Evolutionary conservation across 768 basidiomycete genomes (phyloP).

Genomic region (Tricholoma matsutake): DNA sequence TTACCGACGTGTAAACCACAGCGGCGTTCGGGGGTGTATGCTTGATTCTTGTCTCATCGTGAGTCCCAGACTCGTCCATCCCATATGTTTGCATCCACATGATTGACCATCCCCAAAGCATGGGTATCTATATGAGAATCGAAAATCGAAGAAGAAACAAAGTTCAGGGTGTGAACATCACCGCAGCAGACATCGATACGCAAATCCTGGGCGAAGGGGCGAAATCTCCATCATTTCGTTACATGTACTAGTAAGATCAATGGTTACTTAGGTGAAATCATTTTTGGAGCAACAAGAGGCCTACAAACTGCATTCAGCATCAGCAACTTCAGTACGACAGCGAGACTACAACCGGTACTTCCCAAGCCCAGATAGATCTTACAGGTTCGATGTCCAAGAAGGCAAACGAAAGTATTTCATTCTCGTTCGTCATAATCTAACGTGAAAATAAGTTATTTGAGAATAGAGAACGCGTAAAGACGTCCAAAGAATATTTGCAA

Average conservation of each 20-base stretch:
- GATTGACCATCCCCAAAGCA: conserved; percentile 20
- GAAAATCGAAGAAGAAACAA: conserved; percentile 46
- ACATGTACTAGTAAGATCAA: conserved; percentile 38
- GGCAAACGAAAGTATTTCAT: conserved; percentile 26
- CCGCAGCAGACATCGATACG: conserved; percentile 44
- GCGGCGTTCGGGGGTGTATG: conserved; percentile 48
- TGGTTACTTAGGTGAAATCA: background rate
- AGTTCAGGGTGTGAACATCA: conserved; percentile 36
- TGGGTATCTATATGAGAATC: conserved; percentile 46
- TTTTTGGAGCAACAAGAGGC: background rate
- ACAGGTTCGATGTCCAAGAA: conserved; percentile 15
- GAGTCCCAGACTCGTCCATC: conserved; percentile 7
- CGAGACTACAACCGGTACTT: conserved; percentile 24
- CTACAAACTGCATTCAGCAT: background rate
- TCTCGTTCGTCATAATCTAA: conserved; percentile 33
- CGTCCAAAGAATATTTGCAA: conserved; percentile 28
- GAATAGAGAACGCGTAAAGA: conserved; percentile 23
- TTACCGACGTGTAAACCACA: conserved; percentile 7
- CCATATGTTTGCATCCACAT: background rate
- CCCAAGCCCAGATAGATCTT: conserved; percentile 8
- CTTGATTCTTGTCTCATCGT: conserved; percentile 39
- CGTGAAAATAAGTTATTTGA: conserved; percentile 33
- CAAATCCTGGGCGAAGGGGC: conserved; percentile 41
- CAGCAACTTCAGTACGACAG: conserved; percentile 2
- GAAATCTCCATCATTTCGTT: conserved; percentile 40